Conservation (phyloP, 2,329 filamentous ascomycete species). For the Xylaria sp. region DNA sequence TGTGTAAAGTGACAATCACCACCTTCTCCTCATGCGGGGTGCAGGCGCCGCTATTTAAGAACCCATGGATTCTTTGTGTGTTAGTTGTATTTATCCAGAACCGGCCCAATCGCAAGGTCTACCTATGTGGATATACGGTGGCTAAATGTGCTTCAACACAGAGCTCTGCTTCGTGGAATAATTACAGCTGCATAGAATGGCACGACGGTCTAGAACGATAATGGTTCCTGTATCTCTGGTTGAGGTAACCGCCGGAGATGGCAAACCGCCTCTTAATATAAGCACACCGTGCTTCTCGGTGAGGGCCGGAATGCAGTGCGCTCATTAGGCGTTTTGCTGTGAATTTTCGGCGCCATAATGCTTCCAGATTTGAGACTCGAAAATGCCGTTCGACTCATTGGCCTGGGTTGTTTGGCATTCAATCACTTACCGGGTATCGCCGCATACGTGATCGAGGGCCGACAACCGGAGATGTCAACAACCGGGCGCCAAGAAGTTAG, state of each 20-base stretch:
- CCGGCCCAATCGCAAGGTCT: slow-evolving; percentile 22
- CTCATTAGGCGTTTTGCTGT: neutral
- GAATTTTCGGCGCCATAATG: slow-evolving; percentile 1
- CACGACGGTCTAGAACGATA: neutral
- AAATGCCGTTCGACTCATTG: slow-evolving; percentile 18
- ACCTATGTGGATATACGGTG: slow-evolving; percentile 5
- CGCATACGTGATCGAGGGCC: slow-evolving; percentile 12
- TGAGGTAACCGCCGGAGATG: neutral
- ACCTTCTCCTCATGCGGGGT: slow-evolving; percentile 30
- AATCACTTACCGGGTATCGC: slow-evolving; percentile 5
- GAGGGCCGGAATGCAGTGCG: neutral
- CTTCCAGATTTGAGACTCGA: neutral
- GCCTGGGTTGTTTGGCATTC: slow-evolving; percentile 13
- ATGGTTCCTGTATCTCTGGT: neutral
- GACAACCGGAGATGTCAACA: neutral
- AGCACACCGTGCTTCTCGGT: neutral
- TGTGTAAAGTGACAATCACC: neutral
- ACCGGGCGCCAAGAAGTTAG: slow-evolving; percentile 48
- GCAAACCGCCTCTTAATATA: slow-evolving; percentile 8
- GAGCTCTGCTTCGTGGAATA: slow-evolving; percentile 30
- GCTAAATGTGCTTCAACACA: slow-evolving; percentile 7
- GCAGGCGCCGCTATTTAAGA: neutral
- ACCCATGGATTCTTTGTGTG: neutral
- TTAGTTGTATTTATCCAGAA: slow-evolving; percentile 13
- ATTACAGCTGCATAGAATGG: slow-evolving; percentile 18